Percentiles rank a stretch among this genome's conserved stretches.
These are phyloP conservation scores for Berberis thunbergii DNA, from an alignment of 164 flowering plant species.

Conservation along the genomic window DNA sequence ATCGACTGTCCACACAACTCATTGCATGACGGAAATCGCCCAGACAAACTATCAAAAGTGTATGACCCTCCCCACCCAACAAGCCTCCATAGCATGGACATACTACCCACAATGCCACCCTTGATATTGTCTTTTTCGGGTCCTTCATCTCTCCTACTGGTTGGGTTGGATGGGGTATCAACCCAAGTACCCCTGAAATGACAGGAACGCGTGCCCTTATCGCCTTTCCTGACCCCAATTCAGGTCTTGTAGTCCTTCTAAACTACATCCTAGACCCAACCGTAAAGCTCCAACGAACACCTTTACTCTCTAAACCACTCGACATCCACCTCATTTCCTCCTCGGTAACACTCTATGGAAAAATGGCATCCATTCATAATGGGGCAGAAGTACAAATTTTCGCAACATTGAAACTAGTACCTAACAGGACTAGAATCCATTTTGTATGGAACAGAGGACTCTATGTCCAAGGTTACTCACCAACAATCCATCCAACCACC, in stretches of 20 bases:
- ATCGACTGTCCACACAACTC: constrained; percentile 23
- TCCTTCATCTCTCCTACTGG: constrained; percentile 91
- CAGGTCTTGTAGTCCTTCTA: constrained; percentile 61
- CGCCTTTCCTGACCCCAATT: constrained; percentile 80
- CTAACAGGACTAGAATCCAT: constrained; percentile 61
- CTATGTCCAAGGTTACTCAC: constrained; percentile 96
- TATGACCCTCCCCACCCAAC: constrained; percentile 70
- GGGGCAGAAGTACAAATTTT: constrained; percentile 65
- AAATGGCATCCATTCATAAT: constrained; percentile 50
- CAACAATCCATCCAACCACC: constrained; percentile 82
- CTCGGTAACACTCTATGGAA: constrained; percentile 55
- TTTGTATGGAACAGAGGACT: constrained; percentile 82
- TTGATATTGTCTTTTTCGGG: constrained; percentile 74
- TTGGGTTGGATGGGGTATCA: constrained; percentile 94
- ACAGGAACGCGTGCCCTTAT: constrained; percentile 68
- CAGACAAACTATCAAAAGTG: constrained; percentile 58
- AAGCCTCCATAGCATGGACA: constrained; percentile 90
- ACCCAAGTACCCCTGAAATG: constrained; percentile 70
- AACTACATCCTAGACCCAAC: constrained; percentile 68
- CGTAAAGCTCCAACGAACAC: constrained; percentile 63
- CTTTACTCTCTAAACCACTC: constrained; percentile 70
- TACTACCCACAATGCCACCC: constrained; percentile 61
- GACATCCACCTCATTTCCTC: constrained; percentile 65
- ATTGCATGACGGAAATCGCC: constrained; percentile 44
- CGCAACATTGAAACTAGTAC: constrained; percentile 47